Evolutionary conservation across 768 basidiomycete genomes (phyloP), one percentile per base, ranked within the genome.

Genomic region (Mycena venus): DNA sequence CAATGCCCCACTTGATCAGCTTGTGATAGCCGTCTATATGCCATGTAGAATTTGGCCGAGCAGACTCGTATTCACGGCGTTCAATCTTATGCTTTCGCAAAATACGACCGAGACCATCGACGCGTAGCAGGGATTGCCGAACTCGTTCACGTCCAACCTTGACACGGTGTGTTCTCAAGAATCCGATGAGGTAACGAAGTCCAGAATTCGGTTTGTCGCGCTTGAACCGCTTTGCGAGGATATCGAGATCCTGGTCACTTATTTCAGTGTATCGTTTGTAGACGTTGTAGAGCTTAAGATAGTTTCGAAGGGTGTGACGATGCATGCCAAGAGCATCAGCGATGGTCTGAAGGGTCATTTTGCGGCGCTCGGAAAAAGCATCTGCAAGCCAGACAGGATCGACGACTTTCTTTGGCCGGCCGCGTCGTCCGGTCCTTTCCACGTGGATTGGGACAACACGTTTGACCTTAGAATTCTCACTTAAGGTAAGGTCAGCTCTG

Each of bases 321-420:
- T 62, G 60, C 23, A 62, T 40, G 6, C 38, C 38, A 8, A 62
- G 60, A 6, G 36, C 60, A 42, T 62, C 42, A 4, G 60, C 60
- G 12, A 62, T 10, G n/a, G 60, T 47, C 31, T 64, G 63, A 29
- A 49, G 63, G 4, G 44, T 64, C 4, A 64, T 47, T 64, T 64
- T 64, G 4, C 44, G 63, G 7, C 23, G 63, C 3, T 27, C 38
- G 14, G 63, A 64, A 34, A 64, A 7, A 17, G 63, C 63, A 51
- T 64, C 63, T 15, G 63, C 47, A 17, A 64, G 47, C 63, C 63
- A 64, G 17, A 64, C 63, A 11, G 63, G 63, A 7, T 64, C 44
- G 17, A 64, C 27, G 4, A 47, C 42, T 29, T 64, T 64, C 21
- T 44, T 27, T 12, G 63, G 63, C 29, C 63, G n/a, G 6, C 63